Evolutionary conservation across 1,284 basidiomycete genomes (phyloP), one percentile per base, ranked within the genome.

Genomic region (Ganoderma lingzhi): DNA sequence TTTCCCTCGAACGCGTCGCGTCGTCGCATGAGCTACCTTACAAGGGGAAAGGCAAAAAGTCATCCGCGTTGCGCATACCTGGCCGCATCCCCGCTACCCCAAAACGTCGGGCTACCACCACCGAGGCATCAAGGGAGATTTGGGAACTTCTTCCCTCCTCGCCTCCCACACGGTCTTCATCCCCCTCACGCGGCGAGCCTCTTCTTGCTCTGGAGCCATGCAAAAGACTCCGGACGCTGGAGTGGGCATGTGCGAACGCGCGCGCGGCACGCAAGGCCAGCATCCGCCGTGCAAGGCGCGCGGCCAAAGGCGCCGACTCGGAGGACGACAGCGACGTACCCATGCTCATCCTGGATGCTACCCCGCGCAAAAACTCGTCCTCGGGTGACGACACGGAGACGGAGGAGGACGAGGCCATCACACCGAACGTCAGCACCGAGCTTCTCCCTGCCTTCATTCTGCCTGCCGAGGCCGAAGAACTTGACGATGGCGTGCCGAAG

Each of bases 201-300:
- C 67, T 82, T 8, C 72, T 79, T 1, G 75, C 71, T 14, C 72
- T 81, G 17, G 78, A 82, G 4, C 71, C 78, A 8, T 75, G 70
- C 28, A 71, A 77, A 71, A 75, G 73, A 15, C 72, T 78, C 28
- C 79, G 76, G n/a, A 84, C 85, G 12, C 70, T 85, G 63, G 84
- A 86, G 68, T 86, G 83, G 82, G 84, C 84, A 5, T 85, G 84
- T 70, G 82, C 85, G 45, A 83, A 81, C 55, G 84, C 81, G 55
- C 77, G 84, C 66, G 79, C 78, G 48, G 73, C 64, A 17, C 67
- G 73, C 30, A 67, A 67, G 59, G 58, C 66, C 41, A 59, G 37
- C 30, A 41, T 63, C 23, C 62, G 58, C 39, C 44, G 63, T 39
- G 37, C 51, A 37, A 35, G 41, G 3, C 64, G 55, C 28, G 35